These are phyloP conservation scores for Crithidia expoeki DNA, from an alignment of 208 protist species.

Conservation along the genomic window DNA sequence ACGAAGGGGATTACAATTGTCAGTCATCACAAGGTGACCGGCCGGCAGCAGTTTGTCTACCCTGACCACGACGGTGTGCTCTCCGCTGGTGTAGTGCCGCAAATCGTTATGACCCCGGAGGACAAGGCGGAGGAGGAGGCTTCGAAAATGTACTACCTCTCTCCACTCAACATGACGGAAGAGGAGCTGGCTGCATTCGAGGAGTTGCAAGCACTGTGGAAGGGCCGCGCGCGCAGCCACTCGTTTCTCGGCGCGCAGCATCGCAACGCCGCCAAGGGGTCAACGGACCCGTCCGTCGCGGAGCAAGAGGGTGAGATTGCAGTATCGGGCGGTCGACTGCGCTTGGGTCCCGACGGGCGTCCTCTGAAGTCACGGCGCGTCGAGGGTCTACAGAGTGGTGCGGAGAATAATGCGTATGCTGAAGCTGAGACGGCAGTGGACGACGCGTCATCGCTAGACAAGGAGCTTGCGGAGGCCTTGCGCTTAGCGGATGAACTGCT, in stretches of 20 bases:
- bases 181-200: slow-evolving; percentile 82
- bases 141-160: slow-evolving; percentile 54
- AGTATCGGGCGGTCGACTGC: background rate
- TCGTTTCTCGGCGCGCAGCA: slow-evolving; percentile 63
- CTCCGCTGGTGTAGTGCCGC: slow-evolving; percentile 72
- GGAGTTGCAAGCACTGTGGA: slow-evolving; percentile 84
- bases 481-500: slow-evolving; percentile 80
- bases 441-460: slow-evolving; percentile 34
- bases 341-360: background rate
- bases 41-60: slow-evolving; percentile 71
- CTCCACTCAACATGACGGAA: slow-evolving; percentile 56
- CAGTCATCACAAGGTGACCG: slow-evolving; percentile 85
- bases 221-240: slow-evolving; percentile 59
- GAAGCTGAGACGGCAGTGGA: slow-evolving; percentile 27
- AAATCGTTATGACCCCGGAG: slow-evolving; percentile 69
- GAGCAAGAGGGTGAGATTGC: slow-evolving; percentile 5
- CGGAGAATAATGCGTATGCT: background rate
- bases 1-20: slow-evolving; percentile 74
- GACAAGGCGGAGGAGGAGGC: slow-evolving; percentile 63
- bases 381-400: background rate
- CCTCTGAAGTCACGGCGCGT: slow-evolving; percentile 7
- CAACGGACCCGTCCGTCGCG: slow-evolving; percentile 12
- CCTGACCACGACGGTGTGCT: slow-evolving; percentile 90
- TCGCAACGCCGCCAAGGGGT: slow-evolving; percentile 29
- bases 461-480: slow-evolving; percentile 67